Base-by-base conservation (phyloP, 805 yeast species). In the Osmozyma mogii region DNA sequence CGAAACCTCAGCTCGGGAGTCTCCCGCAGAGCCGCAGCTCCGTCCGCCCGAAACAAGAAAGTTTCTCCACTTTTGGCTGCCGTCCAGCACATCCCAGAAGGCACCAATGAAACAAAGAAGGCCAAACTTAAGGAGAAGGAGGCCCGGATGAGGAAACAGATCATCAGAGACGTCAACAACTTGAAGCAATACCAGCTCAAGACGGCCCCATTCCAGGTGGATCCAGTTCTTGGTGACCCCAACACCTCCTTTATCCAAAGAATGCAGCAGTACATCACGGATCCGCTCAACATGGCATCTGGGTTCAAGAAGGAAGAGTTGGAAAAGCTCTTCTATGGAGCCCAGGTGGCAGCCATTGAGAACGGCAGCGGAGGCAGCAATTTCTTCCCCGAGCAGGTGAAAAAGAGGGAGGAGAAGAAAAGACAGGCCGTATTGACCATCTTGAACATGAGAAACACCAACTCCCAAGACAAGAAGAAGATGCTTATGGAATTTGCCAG, bases 171-270 rank as follows among this genome's bases (percentile, higher is more conserved):
- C 31, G 43, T 43, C 43, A 52, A 62, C 43, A 61, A 60, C 46
- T 52, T 58, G 36, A 62, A 62, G 39, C 60, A 62, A 42, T 60
- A 58, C 35, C 44, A 48, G 14, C 38, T 54, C 31, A 50, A 47
- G 30, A 54, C 54, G 29, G 47, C 51, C 13, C 42, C 47, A 28
- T 61, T 57, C 40, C 35, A 49, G 25, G 65, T 82, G 17, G 96
- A 88, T 55, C 96, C 96, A 1, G 94, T 88, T 4, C 66, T 87
- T 31, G 96, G 96, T 7, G 68, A 66, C 32, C 56, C 73, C 4
- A 58, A 70, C 29, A 76, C 76, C 35, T 76, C 82, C 6, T 87
- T 88, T 46, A 58, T 87, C 26, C 55, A 57, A 25, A 72, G 95
- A 55, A 61, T 87, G 31, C 63, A 66, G 36, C 73, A 84, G 20